Conservation (phyloP, 352 stramenopile genomes). For the Phytophthora sansomeana region DNA sequence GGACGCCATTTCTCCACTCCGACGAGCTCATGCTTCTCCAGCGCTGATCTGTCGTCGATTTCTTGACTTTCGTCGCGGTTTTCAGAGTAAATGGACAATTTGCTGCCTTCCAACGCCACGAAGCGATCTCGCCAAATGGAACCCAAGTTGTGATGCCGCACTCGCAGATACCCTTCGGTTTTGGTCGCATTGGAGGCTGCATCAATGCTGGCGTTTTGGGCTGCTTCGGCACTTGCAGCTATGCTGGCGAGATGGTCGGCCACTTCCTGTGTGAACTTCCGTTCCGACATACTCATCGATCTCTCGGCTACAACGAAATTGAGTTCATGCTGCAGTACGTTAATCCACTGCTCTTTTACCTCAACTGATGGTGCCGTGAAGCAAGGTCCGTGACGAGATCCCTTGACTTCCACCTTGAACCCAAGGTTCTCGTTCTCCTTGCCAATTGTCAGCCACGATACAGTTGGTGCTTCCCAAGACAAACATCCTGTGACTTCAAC, state of each 20-base stretch:
- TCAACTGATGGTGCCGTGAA: conserved; percentile 51
- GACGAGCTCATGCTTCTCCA: conserved; percentile 67
- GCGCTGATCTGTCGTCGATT: conserved; percentile 20
- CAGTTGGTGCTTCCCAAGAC: conserved; percentile 50
- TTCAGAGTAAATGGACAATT: conserved; percentile 48
- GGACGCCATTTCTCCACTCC: conserved; percentile 59
- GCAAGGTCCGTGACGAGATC: conserved; percentile 23
- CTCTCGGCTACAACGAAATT: conserved; percentile 66
- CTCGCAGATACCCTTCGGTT: conserved; percentile 53
- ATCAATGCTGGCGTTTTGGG: neutral
- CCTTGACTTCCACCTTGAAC: conserved; percentile 48
- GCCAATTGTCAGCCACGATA: conserved; percentile 25
- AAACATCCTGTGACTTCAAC: conserved; percentile 49
- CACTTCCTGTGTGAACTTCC: conserved; percentile 62
- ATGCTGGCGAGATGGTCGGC: conserved; percentile 44
- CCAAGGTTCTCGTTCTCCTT: conserved; percentile 46
- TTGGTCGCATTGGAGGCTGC: neutral
- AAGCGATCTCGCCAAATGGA: conserved; percentile 65
- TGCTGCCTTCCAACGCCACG: conserved; percentile 45
- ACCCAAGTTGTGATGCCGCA: conserved; percentile 55
- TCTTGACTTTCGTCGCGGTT: conserved; percentile 34
- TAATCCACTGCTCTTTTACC: conserved; percentile 60
- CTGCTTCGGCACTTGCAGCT: neutral
- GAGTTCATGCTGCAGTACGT: conserved; percentile 63
- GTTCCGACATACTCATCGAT: conserved; percentile 65